Evolutionary conservation across 306 rosid species (phyloP), one percentile per base, ranked within the genome.

Genomic region (Astragalus glycyphyllos): DNA sequence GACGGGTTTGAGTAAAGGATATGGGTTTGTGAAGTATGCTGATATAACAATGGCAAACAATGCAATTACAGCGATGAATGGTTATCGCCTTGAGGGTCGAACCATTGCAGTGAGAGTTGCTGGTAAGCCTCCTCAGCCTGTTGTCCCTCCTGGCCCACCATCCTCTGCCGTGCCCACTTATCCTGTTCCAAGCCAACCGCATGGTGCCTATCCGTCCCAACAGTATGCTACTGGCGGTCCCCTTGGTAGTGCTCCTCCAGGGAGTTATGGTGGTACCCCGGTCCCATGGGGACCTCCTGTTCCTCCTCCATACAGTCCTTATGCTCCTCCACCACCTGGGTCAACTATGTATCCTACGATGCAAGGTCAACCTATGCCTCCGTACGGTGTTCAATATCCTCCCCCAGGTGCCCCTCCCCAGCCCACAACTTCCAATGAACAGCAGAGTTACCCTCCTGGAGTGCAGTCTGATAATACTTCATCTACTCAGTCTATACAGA

Each of bases 101-200:
- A 91, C 97, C 32, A 91, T 94, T 82, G 99, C 99, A 31, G 99
- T 94, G 68, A 83, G 99, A 80, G 97, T 94, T 50, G 97, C 99
- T 23, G 99, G 99, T 62, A 87, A 84, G 90, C 99, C 99, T 56
- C 99, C 97, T 35, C 97, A 91, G 86, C 96, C 99, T 62, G 82
- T 77, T 46, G 90, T 87, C 51, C 92, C 98, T 70, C 95, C 97
- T 42, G 91, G 92, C 4, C 97, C 97, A 1, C 97, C 97, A 0
- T 81, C 91, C 4, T 83, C 97, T 1, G 69, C 89, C 13, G 74
- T 82, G 76, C 88, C 96, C 26, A 68, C 99, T 12, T 94, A 86
- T 78, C 96, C 97, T 48, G 80, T 72, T 77, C 84, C 89, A 56
- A 82, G 86, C 72, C 97, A 88, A 84, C 94, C 90, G 35, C 53